A percentile compares a stretch with the other conserved stretches of the same genome.
These are phyloP conservation scores for Scheffersomyces ergatensis DNA, from an alignment of 805 yeast species.

Conservation along the genomic window DNA sequence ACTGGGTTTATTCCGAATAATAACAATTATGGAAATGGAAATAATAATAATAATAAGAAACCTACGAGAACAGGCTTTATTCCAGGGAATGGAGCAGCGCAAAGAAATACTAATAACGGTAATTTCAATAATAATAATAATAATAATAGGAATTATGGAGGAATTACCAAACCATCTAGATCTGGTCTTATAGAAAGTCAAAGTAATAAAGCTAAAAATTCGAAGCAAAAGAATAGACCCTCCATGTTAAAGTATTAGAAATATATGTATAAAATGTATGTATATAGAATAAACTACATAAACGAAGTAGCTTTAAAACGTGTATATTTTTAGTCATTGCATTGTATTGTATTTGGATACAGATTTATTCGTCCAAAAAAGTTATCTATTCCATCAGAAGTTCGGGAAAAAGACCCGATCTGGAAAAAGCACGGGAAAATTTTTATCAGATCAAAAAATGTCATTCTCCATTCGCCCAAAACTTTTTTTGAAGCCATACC, in stretches of 20 bases:
- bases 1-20: neutral
- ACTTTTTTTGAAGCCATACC: no score
- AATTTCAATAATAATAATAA: conserved; percentile 6
- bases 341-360: no score
- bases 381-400: no score
- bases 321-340: no score
- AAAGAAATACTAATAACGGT: neutral
- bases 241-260: conserved; percentile 10
- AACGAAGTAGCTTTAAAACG: no score
- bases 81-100: neutral
- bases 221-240: conserved; percentile 8
- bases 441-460: no score
- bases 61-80: conserved; percentile 19
- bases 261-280: no score
- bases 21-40: conserved; percentile 5
- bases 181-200: conserved; percentile 17
- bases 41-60: conserved; percentile 8
- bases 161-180: conserved; percentile 14
- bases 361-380: no score
- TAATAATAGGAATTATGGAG: conserved; percentile 7
- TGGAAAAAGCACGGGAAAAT: no score
- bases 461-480: no score
- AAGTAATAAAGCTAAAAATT: conserved; percentile 8
- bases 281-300: no score
- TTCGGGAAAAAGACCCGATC: no score